Conservation (phyloP, 768 basidiomycete species). For the Podaxis pistillaris region DNA sequence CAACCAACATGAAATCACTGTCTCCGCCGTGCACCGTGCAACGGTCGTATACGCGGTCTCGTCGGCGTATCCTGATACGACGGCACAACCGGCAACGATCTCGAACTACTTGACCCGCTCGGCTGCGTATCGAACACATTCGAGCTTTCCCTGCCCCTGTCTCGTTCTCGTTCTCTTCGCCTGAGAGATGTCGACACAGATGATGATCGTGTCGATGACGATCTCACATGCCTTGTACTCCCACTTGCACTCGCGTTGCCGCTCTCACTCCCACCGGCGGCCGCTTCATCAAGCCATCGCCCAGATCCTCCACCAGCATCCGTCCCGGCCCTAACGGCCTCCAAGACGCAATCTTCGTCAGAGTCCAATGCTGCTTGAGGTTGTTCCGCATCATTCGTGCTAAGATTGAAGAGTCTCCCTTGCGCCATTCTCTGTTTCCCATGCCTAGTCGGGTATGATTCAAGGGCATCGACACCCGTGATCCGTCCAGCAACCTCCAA, state of each 20-base stretch:
- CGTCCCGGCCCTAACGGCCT: not conserved
- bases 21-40: not conserved
- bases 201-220: not conserved
- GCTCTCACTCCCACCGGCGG: not conserved
- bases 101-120: slow-evolving; percentile 8
- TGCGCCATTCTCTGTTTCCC: not conserved
- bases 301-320: not conserved
- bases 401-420: not conserved
- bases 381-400: not conserved
- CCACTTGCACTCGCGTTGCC: not conserved
- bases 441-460: not conserved
- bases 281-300: not conserved
- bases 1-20: not conserved
- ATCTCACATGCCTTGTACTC: not conserved
- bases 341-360: slow-evolving; percentile 6
- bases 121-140: not conserved
- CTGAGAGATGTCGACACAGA: not conserved
- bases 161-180: slow-evolving; percentile 1
- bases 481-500: slow-evolving; percentile 20
- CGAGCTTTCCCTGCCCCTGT: not conserved
- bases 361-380: not conserved
- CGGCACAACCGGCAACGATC: slow-evolving; percentile 22
- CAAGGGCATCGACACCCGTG: not conserved
- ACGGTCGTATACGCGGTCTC: slow-evolving; percentile 48
- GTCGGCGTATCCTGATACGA: slow-evolving; percentile 55